A percentile compares a stretch with the other conserved stretches of the same genome.
phyloP scores from a whole-genome alignment of 2,329 filamentous ascomycete species.

The Pyricularia pennisetigena region DNA sequence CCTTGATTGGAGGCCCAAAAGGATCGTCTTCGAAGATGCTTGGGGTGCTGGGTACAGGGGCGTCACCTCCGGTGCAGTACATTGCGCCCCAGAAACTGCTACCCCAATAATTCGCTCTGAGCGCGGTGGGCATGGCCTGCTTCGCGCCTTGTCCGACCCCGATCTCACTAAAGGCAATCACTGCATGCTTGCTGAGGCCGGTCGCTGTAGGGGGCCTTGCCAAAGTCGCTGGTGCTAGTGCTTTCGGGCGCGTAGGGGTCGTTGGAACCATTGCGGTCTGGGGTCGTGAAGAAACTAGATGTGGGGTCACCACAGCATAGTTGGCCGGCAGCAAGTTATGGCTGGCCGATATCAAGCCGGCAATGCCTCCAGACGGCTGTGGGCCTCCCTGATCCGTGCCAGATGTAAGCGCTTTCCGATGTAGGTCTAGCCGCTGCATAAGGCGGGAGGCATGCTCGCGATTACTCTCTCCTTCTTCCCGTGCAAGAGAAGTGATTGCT shows the following conservation, averaged over 20 bases:
- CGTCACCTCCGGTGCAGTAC: constrained; percentile 16
- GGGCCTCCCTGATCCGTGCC: constrained; percentile 30
- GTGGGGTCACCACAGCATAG: constrained; percentile 2
- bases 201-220: constrained; percentile 77
- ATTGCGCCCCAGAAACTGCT: constrained; percentile 61
- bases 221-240: constrained; percentile 71
- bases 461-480: constrained; percentile 63
- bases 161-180: constrained; percentile 70
- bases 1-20: constrained; percentile 24
- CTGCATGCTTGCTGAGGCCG: constrained; percentile 75
- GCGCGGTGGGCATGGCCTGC: constrained; percentile 70
- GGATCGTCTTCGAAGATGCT: constrained; percentile 23
- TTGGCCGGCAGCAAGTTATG: constrained; percentile 60
- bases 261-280: neutral
- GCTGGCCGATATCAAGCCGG: constrained; percentile 76
- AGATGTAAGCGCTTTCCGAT: constrained; percentile 52
- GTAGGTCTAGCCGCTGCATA: constrained; percentile 85
- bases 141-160: constrained; percentile 54
- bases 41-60: constrained; percentile 10
- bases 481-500: constrained; percentile 41
- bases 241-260: constrained; percentile 35
- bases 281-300: constrained; percentile 11
- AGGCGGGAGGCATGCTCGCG: constrained; percentile 79
- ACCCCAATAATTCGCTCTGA: constrained; percentile 92
- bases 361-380: constrained; percentile 56